These are phyloP conservation scores for Chytridiales sp. DNA, from an alignment of 371 early-diverging fungal species.

Conservation along the genomic window DNA sequence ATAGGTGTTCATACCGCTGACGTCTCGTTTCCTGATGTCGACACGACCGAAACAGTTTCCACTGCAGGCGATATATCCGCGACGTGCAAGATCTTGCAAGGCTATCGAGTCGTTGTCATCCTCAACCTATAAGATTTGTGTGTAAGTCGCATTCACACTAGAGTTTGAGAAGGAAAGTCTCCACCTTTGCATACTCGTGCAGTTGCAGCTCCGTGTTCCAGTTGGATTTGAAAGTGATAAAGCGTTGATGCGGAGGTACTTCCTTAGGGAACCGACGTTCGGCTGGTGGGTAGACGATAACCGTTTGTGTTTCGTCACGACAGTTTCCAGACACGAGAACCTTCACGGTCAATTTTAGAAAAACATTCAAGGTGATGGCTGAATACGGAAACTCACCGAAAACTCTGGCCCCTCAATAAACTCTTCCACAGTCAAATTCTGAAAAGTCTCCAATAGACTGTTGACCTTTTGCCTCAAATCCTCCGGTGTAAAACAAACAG, in stretches of 20 bases:
- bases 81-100: conserved; percentile 38
- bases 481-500: conserved; percentile 29
- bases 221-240: conserved; percentile 36
- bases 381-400: conserved; percentile 20
- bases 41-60: conserved; percentile 43
- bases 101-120: conserved; percentile 32
- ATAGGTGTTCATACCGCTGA: conserved; percentile 19
- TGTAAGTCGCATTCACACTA: not conserved
- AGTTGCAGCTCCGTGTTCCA: conserved; percentile 32
- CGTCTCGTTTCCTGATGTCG: conserved; percentile 35
- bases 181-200: conserved; percentile 19
- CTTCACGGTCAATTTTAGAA: conserved; percentile 4
- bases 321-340: conserved; percentile 40
- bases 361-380: too few species aligned
- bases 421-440: conserved; percentile 37
- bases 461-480: conserved; percentile 16
- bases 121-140: conserved; percentile 9
- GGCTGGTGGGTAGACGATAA: conserved; percentile 41
- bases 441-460: conserved; percentile 26
- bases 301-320: conserved; percentile 30
- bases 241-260: conserved; percentile 35
- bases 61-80: conserved; percentile 38
- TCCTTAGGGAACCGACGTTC: conserved; percentile 39
- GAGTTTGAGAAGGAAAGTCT: not conserved
- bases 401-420: conserved; percentile 43